A percentile compares a stretch with the other conserved stretches of the same genome.
Evolutionary conservation across 352 stramenopile genomes (phyloP).

Genomic region (Globisporangium abappressorium): DNA sequence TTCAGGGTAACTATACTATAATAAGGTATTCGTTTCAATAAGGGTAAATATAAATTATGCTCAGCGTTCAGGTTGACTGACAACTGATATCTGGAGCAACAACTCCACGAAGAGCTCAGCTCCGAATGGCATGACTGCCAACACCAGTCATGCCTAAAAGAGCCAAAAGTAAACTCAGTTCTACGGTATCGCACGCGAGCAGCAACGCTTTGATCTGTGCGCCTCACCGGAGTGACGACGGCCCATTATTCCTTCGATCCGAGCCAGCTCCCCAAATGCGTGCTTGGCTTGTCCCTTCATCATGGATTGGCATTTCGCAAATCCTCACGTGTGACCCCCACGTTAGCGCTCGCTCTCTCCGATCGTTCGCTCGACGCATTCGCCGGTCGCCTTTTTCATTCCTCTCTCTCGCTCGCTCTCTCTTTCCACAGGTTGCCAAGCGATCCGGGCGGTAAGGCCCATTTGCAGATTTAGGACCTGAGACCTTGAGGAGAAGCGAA

Average conservation of each 20-base stretch:
- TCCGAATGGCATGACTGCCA: not conserved
- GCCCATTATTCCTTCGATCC: too few species aligned
- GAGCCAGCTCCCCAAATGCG: not conserved
- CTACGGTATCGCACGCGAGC: not conserved
- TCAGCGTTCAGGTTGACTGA: not conserved
- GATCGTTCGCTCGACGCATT: not conserved
- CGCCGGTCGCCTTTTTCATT: not conserved
- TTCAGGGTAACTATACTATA: not conserved
- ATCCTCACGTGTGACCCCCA: not conserved
- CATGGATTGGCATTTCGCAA: not conserved
- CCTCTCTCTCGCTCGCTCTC: not conserved
- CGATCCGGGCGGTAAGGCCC: not conserved
- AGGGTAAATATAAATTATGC: not conserved
- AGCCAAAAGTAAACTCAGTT: not conserved
- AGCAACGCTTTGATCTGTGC: not conserved
- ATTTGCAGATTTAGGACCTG: not conserved
- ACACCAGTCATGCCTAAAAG: not conserved
- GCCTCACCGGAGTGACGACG: not conserved
- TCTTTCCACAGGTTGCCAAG: too few species aligned
- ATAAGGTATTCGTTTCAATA: not conserved
- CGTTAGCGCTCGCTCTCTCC: not conserved
- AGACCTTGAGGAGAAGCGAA: not conserved
- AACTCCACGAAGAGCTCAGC: not conserved
- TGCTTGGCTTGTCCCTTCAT: not conserved
- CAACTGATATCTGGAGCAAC: not conserved